Base-by-base conservation (phyloP, 345 rosid genomes). In the Conringia planisiliqua region DNA sequence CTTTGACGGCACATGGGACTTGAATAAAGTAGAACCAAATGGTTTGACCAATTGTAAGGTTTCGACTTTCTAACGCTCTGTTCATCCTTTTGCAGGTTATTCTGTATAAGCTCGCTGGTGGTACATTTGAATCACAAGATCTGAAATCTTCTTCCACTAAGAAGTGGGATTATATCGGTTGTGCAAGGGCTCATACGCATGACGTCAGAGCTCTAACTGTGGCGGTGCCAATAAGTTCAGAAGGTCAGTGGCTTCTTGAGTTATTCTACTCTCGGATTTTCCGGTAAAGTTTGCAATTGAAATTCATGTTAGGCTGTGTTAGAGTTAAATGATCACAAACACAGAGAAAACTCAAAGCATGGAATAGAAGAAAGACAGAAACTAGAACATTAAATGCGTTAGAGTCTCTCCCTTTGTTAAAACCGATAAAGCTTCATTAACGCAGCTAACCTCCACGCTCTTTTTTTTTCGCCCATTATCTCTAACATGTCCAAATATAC, bases 181-280 rank as follows among this genome's bases (percentile, higher is more conserved):
- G 85, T 84, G 93, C 84, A 30, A 87, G 93, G 82, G 87, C 96
- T 79, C 99, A 95, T 84, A 92, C 97, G 0, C 97, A 92, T 77
- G 99, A 95, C 83, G 83, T 95, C 75, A 89, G 90, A 78, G 91
- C 99, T 27, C 82, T 95, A 84, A 86, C 97, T 8, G 82, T 95
- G 62, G 92, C 97, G 7, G 85, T 88, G 65, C 97, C 99, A 50
- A 86, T 90, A 32, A 78, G 84, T 78, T 75, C 64, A n/a, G 91
- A 88, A 95, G 97, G 99, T 92, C 70, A 63, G 86, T 73, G 38
- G 57, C 22, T 78, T 59, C 71, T 74, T 68, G 56, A 71, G 56
- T 51, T 64, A n/a, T 26, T 27, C 16, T 44, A 43, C 0, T 16
- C 14, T 44, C 64, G 33, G 11, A 30, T n/a, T 62, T 40, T 50